Conservation (phyloP, 2,329 filamentous ascomycete genomes). For the Neonectria coccinea region DNA sequence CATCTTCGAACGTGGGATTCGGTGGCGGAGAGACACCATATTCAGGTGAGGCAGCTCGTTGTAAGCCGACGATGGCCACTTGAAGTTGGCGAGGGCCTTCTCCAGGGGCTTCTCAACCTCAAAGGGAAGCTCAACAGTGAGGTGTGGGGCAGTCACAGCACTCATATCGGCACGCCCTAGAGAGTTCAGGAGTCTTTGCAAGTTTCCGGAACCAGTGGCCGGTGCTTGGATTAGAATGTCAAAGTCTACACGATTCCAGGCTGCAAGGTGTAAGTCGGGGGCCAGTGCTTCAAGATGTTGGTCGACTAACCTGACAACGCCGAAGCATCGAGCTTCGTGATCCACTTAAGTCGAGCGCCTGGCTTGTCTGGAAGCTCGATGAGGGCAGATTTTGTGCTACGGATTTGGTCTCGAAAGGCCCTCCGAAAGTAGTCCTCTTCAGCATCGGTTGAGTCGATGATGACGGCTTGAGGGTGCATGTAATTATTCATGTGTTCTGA, state of each 20-base stretch:
- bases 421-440: slow-evolving; percentile 78
- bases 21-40: slow-evolving; percentile 78
- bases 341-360: slow-evolving; percentile 77
- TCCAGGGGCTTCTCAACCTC: slow-evolving; percentile 74
- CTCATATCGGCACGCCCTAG: slow-evolving; percentile 81
- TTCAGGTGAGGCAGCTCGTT: slow-evolving; percentile 57
- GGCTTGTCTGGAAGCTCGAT: slow-evolving; percentile 79
- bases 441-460: slow-evolving; percentile 74
- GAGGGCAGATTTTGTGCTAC: slow-evolving; percentile 67
- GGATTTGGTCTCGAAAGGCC: slow-evolving; percentile 68
- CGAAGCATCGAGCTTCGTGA: slow-evolving; percentile 79
- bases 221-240: slow-evolving; percentile 88
- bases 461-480: slow-evolving; percentile 80
- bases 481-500: slow-evolving; percentile 75
- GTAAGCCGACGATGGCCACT: slow-evolving; percentile 70
- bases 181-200: slow-evolving; percentile 82
- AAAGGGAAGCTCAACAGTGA: slow-evolving; percentile 87
- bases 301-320: slow-evolving; percentile 70
- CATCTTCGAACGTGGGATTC: slow-evolving; percentile 71
- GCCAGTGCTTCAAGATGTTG: slow-evolving; percentile 22
- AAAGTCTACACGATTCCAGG: slow-evolving; percentile 82
- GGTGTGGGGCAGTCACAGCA: slow-evolving; percentile 74
- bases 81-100: slow-evolving; percentile 71
- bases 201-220: slow-evolving; percentile 75
- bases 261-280: slow-evolving; percentile 48